These are phyloP conservation scores for Sporopachydermia lactativora DNA, from an alignment of 805 yeast species.

Conservation along the genomic window DNA sequence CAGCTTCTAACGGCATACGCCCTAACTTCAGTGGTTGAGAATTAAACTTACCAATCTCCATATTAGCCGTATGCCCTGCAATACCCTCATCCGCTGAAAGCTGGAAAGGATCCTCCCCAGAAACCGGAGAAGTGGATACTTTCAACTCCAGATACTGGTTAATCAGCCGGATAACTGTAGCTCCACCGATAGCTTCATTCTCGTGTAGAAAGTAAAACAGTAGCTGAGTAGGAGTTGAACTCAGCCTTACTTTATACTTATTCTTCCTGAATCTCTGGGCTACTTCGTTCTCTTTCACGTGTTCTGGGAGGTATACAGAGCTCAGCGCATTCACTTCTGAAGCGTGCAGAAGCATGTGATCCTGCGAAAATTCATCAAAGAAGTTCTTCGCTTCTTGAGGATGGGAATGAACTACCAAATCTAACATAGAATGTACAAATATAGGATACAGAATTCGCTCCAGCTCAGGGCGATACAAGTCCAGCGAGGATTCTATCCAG, in stretches of 20 bases:
- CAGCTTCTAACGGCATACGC: constrained; percentile 73
- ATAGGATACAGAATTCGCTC: constrained; percentile 77
- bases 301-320: constrained; percentile 67
- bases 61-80: constrained; percentile 24
- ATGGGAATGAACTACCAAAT: constrained; percentile 53
- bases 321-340: constrained; percentile 59
- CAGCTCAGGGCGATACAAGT: constrained; percentile 69
- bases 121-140: constrained; percentile 21
- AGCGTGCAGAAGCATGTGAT: constrained; percentile 65
- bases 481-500: constrained; percentile 88
- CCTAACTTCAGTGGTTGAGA: constrained; percentile 70
- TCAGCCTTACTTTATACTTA: constrained; percentile 61
- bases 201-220: constrained; percentile 80
- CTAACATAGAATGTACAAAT: constrained; percentile 80
- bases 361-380: constrained; percentile 58
- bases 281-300: constrained; percentile 66
- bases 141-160: constrained; percentile 58
- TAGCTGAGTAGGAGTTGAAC: constrained; percentile 75
- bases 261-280: constrained; percentile 62
- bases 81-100: constrained; percentile 30
- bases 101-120: constrained; percentile 15
- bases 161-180: constrained; percentile 68
- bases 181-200: constrained; percentile 86
- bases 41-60: constrained; percentile 47
- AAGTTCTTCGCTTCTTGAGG: constrained; percentile 54